Evolutionary conservation across 1,284 basidiomycete species (phyloP), one percentile per base, ranked within the genome.

Genomic region (Naganishia sp.): DNA sequence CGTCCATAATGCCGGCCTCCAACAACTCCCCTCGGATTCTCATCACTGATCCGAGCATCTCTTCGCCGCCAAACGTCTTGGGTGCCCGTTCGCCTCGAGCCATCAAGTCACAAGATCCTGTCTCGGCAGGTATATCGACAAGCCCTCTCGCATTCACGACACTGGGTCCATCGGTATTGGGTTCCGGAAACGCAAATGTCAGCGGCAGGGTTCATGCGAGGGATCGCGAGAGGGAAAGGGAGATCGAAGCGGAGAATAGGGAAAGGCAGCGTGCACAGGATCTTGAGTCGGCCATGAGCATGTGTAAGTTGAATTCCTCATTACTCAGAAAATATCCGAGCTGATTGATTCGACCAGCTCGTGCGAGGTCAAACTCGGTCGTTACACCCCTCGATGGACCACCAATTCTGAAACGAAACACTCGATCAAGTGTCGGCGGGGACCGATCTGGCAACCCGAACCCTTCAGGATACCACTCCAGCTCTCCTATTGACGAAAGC

Each of bases 231-330:
- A 59, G 46, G 54, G 52, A 57, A 28, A 65, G 59, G 61, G 60
- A 60, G 45, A 64, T 53, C 21, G 63, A 64, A 53, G 63, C 53
- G 36, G 59, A 63, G 43, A 60, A 61, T 65, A 50, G 64, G 59
- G 67, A 68, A 45, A 61, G 78, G 33, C 78, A 79, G 70, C 72
- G 74, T 69, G 71, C 74, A 65, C 78, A 79, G 67, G 78, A 79
- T 65, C 71, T 79, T 21, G 77, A 79, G 50, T 73, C 71, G 44
- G 78, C 78, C 9, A 76, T 75, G 73, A 74, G 72, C 66, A 76
- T 79, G 74, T 78, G 77, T 78, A 55, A 69, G 76, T 77, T 55
- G 15, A 21, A 21, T 21, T 23, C 7, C 18, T 50, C 13, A 16
- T 53, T 9, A 7, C 36, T 53, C 43, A 36, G n/a, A 36, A 39